Base-by-base conservation (phyloP, 2,329 filamentous ascomycete species). In the Coleophoma crateriformis region DNA sequence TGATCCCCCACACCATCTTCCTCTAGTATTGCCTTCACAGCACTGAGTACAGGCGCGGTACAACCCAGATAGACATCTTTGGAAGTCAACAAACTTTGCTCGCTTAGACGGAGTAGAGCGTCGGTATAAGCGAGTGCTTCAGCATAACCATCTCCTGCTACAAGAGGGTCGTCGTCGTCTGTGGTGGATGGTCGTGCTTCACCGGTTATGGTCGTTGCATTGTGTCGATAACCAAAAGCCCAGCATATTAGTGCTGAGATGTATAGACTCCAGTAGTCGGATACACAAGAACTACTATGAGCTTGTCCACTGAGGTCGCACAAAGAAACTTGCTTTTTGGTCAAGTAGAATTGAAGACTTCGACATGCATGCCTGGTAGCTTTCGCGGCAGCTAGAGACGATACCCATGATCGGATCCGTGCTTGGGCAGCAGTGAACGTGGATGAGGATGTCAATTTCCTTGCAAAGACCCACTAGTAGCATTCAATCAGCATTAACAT, bases 241-340 rank as follows among this genome's bases (percentile, higher is more conserved):
- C 80, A 84, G 66, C 76, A 81, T 54, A 83, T 76, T 45, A 84
- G 68, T 7, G 76, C 68, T 53, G 77, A 81, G 7, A 77, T 73
- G 57, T 82, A 82, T 45, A 81, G 58, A 33, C 68, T 73, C 77
- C 77, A 81, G 58, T 76, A 79, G 53, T 77, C 71, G 2, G 72
- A 73, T 39, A 80, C 66, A 34, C 51, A 53, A 32, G 20, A 33
- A 12, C n/a, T 33, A 8, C 27, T 32, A 7, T 12, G 52, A 2
- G 44, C 43, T 14, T 56, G 41, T 44, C 27, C 32, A 4, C 3
- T 54, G 20, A 50, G 54, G 27, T 57, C 50, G 38, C 41, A 49
- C 47, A 41, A 56, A 10, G 37, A 39, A 17, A 45, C 43, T 19
- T 51, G 33, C 4, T 52, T 52, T 12, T 67, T 53, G 10, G 64